Evolutionary conservation across 2,329 filamentous ascomycete genomes (phyloP).

Genomic region (Diaporthe longicolla): DNA sequence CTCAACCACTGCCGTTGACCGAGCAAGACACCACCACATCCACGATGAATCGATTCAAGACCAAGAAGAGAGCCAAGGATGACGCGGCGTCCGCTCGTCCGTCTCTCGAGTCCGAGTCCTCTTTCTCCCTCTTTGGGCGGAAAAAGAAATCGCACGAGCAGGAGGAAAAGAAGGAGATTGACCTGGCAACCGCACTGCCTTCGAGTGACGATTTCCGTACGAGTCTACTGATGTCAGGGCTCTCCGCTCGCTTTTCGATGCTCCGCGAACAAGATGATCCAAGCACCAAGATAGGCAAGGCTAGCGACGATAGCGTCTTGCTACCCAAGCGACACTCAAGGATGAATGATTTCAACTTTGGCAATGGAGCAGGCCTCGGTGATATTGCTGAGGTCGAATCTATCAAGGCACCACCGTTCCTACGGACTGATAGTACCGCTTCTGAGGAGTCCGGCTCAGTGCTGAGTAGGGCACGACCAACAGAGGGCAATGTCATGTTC

Average conservation of each 20-base stretch:
- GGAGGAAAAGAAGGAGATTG: conserved; percentile 76
- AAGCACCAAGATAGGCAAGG: conserved; percentile 89
- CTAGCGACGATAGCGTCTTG: conserved; percentile 93
- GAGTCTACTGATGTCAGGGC: conserved; percentile 93
- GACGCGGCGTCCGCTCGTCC: conserved; percentile 59
- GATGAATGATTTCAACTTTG: conserved; percentile 77
- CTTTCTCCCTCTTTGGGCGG: conserved; percentile 69
- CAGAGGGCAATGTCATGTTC: conserved; percentile 93
- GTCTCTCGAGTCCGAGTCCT: conserved; percentile 66
- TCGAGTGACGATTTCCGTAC: conserved; percentile 92
- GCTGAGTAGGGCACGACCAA: conserved; percentile 86
- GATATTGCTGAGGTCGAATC: conserved; percentile 96
- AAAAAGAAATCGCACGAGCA: conserved; percentile 68
- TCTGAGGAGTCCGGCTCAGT: conserved; percentile 81
- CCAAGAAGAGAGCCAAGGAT: conserved; percentile 78
- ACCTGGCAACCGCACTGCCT: conserved; percentile 82
- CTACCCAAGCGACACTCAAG: conserved; percentile 86
- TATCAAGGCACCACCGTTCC: conserved; percentile 71
- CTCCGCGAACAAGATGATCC: conserved; percentile 94
- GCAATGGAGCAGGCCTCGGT: conserved; percentile 68
- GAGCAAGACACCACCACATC: conserved; percentile 31
- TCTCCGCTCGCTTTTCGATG: conserved; percentile 98
- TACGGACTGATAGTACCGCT: conserved; percentile 75
- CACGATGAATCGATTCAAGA: conserved; percentile 83
- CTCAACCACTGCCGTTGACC: conserved; percentile 15